Evolutionary conservation across 352 stramenopile species (phyloP).

Genomic region (Globisporangium parvum): DNA sequence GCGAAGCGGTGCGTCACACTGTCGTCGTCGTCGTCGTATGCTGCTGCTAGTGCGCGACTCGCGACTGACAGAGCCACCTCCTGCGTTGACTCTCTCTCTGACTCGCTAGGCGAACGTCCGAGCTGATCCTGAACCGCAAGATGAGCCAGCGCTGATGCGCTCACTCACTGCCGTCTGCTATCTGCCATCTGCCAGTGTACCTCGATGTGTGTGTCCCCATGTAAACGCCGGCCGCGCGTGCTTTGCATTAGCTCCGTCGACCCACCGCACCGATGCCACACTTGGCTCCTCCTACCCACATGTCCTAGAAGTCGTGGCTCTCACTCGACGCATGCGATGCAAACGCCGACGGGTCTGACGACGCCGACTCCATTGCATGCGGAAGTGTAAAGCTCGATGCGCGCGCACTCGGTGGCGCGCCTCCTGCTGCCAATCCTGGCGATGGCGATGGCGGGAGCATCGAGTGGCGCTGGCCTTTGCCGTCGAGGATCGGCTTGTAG

Average conservation of each 20-base stretch:
- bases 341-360: constrained; percentile 27
- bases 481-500: constrained; percentile 60
- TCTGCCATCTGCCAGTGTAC: background rate
- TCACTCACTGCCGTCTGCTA: background rate
- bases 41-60: background rate
- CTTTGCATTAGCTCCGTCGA: background rate
- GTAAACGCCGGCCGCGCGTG: background rate
- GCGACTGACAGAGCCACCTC: background rate
- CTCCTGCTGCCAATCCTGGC: constrained; percentile 5
- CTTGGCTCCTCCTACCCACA: background rate
- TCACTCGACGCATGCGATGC: constrained; percentile 24
- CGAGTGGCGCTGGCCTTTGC: constrained; percentile 23
- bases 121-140: constrained; percentile 83
- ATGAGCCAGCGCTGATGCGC: constrained; percentile 37
- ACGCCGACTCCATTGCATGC: constrained; percentile 23
- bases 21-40: too few relatives aligned
- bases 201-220: background rate
- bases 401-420: constrained; percentile 14
- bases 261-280: background rate
- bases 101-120: constrained; percentile 60
- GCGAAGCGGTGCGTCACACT: constrained; percentile 56
- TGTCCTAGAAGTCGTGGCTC: constrained; percentile 64
- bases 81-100: too few relatives aligned
- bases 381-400: constrained; percentile 58
- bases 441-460: constrained; percentile 15